Conservation (phyloP, 495 filamentous ascomycete genomes). For the Aspergillus coremiiformis region DNA sequence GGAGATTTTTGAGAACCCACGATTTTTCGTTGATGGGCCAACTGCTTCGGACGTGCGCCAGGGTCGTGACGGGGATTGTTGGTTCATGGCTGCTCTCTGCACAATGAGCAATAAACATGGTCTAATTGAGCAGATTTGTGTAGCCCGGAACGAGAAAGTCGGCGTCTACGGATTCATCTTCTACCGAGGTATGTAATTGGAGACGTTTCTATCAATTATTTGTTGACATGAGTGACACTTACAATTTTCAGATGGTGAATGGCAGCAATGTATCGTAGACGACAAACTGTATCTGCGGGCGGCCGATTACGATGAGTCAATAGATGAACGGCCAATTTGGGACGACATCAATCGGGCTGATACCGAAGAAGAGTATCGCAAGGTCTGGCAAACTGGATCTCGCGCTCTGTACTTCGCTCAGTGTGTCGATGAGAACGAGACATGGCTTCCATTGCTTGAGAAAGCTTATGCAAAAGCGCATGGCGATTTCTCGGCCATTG, state of each 20-base stretch:
- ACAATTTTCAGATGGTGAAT: conserved; percentile 64
- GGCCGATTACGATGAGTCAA: conserved; percentile 70
- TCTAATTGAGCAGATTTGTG: conserved; percentile 75
- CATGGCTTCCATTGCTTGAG: conserved; percentile 88
- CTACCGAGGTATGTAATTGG: conserved; percentile 52
- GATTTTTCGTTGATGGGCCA: conserved; percentile 78
- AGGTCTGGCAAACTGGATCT: conserved; percentile 67
- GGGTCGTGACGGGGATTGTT: conserved; percentile 79
- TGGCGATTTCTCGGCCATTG: conserved; percentile 75
- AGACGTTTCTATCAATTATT: background rate
- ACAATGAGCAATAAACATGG: conserved; percentile 75
- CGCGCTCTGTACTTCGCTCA: conserved; percentile 80
- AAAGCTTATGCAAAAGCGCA: conserved; percentile 97
- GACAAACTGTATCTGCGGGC: conserved; percentile 76
- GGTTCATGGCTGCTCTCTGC: conserved; percentile 81
- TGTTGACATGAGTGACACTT: conserved; percentile 2
- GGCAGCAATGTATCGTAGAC: conserved; percentile 86
- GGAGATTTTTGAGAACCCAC: conserved; percentile 82
- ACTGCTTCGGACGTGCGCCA: conserved; percentile 77
- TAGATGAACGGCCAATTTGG: conserved; percentile 61
- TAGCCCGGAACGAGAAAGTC: conserved; percentile 68
- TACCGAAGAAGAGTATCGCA: conserved; percentile 71
- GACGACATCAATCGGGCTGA: conserved; percentile 62
- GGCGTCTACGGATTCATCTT: conserved; percentile 96
- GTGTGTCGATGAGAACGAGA: conserved; percentile 80